A percentile compares a stretch with the other conserved stretches of the same genome.
Conservation (phyloP, 768 basidiomycete genomes). For the Leccinum subgranulosum region DNA sequence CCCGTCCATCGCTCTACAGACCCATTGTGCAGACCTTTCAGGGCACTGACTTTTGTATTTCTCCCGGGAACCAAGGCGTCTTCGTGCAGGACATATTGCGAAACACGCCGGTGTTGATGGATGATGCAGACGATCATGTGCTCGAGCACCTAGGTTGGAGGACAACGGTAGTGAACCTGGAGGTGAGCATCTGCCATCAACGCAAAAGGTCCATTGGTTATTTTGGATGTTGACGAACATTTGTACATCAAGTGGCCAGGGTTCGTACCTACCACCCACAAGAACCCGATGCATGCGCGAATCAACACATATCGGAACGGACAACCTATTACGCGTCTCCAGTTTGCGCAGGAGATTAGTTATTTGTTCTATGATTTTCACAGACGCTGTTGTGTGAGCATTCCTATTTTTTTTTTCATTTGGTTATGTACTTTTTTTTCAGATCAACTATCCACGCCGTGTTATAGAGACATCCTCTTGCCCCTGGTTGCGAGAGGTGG, state of each 20-base stretch:
- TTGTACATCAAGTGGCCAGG: constrained; percentile 1
- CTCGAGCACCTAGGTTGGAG: background rate
- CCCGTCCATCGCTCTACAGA: background rate
- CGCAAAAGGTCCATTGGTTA: background rate
- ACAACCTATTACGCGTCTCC: background rate
- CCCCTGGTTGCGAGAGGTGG: background rate
- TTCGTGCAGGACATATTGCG: background rate
- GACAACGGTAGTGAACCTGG: background rate
- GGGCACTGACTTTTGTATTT: background rate
- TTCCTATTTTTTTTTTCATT: background rate
- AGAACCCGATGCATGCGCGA: background rate
- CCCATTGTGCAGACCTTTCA: background rate
- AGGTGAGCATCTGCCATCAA: background rate
- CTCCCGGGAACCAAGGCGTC: background rate
- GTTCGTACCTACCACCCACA: background rate
- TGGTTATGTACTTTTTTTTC: background rate
- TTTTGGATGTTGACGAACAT: background rate
- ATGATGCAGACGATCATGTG: background rate
- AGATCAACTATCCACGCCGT: background rate
- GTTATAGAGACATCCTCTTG: background rate
- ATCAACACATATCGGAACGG: background rate
- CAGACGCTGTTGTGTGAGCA: background rate
- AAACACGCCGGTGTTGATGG: background rate
- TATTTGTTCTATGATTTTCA: background rate
- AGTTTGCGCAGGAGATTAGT: background rate